Conservation (phyloP, 2,329 filamentous ascomycete genomes). For the Pyrenochaeta sp. region DNA sequence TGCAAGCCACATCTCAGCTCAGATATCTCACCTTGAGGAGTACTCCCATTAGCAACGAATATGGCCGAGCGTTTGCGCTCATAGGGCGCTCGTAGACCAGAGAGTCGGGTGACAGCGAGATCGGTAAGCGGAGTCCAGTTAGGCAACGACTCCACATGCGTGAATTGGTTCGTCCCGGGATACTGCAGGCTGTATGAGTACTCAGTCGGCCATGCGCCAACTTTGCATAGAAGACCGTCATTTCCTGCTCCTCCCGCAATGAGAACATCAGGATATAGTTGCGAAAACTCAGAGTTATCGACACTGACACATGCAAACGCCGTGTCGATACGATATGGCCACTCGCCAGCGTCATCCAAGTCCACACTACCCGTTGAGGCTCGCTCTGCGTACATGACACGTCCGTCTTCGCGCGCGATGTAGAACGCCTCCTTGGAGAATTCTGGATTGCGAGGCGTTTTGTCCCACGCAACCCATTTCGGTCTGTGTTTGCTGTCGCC, state of each 20-base stretch:
- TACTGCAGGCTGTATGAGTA: constrained; percentile 64
- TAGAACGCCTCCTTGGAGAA: constrained; percentile 80
- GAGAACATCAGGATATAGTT: constrained; percentile 76
- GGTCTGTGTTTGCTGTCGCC: constrained; percentile 54
- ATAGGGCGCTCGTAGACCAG: constrained; percentile 26
- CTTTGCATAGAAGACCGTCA: constrained; percentile 78
- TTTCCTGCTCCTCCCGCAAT: constrained; percentile 81
- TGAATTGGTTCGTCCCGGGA: constrained; percentile 49
- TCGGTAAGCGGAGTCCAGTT: constrained; percentile 67
- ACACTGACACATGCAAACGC: constrained; percentile 78
- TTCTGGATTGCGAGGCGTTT: constrained; percentile 69
- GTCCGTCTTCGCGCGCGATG: constrained; percentile 86
- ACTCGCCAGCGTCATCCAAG: constrained; percentile 59
- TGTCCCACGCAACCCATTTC: constrained; percentile 85
- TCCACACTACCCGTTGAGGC: constrained; percentile 51
- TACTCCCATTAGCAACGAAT: constrained; percentile 54
- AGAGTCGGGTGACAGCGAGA: constrained; percentile 44
- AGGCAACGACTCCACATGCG: constrained; percentile 68
- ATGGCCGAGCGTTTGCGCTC: constrained; percentile 34
- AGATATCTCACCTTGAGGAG: constrained; percentile 54
- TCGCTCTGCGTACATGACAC: constrained; percentile 76
- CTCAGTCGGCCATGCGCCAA: constrained; percentile 55
- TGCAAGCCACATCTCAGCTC: constrained; percentile 55
- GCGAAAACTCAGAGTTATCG: constrained; percentile 53
- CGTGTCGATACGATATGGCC: constrained; percentile 77